Conservation (phyloP, 495 filamentous ascomycete genomes). For the Margaritispora aquatica region DNA sequence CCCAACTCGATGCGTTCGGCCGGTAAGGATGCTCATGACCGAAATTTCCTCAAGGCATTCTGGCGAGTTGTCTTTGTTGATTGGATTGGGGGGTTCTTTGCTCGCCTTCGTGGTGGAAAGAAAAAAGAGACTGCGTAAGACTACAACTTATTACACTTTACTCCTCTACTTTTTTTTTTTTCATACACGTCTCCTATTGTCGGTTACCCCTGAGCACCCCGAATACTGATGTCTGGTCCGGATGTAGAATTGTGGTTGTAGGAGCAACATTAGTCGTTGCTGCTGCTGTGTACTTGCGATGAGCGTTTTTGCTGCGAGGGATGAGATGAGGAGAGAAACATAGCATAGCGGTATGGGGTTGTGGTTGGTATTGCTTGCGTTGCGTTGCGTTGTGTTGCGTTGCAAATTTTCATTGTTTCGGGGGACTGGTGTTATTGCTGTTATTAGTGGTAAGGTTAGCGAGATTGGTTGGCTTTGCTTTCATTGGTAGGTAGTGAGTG, state of each 20-base stretch:
- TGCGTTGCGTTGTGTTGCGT: too few relatives aligned
- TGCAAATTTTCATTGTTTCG: not conserved
- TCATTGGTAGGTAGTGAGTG: too few relatives aligned
- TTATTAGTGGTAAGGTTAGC: not conserved
- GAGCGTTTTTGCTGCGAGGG: not conserved
- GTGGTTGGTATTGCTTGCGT: not conserved
- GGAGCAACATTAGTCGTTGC: conserved; percentile 14
- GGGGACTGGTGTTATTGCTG: not conserved
- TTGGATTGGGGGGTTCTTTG: conserved; percentile 25
- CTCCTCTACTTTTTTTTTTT: conserved; percentile 2
- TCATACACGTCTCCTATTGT: conserved; percentile 3
- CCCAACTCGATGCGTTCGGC: conserved; percentile 19
- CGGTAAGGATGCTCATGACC: conserved; percentile 6
- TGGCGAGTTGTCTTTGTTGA: conserved; percentile 22
- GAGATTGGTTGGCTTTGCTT: not conserved
- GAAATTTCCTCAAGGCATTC: conserved; percentile 22
- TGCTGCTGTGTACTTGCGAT: conserved; percentile 11
- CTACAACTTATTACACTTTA: conserved; percentile 11
- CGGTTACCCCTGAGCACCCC: conserved; percentile 1
- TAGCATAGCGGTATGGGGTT: not conserved
- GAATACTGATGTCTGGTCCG: conserved; percentile 19
- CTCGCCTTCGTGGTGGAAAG: conserved; percentile 17
- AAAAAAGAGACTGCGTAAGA: conserved; percentile 19
- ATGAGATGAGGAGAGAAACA: not conserved
- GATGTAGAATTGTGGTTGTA: conserved; percentile 13